Evolutionary conservation across 108 stramenopile species (phyloP), one percentile per base, ranked within the genome.

Genomic region (Fistulifera pelliculosa): DNA sequence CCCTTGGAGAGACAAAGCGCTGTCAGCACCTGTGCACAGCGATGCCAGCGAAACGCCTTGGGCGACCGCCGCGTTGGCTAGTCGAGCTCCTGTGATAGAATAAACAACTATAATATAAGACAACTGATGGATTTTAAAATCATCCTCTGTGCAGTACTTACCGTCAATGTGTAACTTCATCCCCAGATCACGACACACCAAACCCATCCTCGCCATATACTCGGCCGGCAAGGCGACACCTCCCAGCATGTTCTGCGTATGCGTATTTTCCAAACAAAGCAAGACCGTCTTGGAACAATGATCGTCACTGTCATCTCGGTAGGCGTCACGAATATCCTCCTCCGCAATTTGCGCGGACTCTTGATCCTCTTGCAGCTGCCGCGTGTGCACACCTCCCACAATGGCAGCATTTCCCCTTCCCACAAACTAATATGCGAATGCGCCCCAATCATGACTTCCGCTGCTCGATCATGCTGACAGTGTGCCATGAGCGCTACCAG

Each of bases 1-100:
- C 95, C 98, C 72, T 99, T 99, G 44, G 93, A 94, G 77, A 70
- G 96, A 99, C 16, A 97, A 75, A 35, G 97, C 81, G 54, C 87
- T 83, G 69, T 98, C 95, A 10, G 84, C 90, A 19, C 66, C 54
- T 19, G 56, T 42, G 41, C 79, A 80, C 45, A 96, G 48, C 21
- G 59, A 62, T 47, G 73, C 58, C 0, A 64, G 61, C 14, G 75
- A 49, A 2, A 81, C 65, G 43, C 67, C 64, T 31, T 69, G 65
- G 15, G 92, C 74, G 0, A 93, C 77, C 19, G 85, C 76, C 7
- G 95, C 86, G 65, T 99, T 96, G 74, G 94, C 90, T 27, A 97
- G 77, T 42, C 98, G 68, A 10, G 98, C 95, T 2, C 98, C 98
- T 64, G 97, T 95, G 15, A 97, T 52, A 51, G 77, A 35, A 35